Evolutionary conservation across 129 eudicot genomes (phyloP).

Genomic region (Cynara cardunculus): DNA sequence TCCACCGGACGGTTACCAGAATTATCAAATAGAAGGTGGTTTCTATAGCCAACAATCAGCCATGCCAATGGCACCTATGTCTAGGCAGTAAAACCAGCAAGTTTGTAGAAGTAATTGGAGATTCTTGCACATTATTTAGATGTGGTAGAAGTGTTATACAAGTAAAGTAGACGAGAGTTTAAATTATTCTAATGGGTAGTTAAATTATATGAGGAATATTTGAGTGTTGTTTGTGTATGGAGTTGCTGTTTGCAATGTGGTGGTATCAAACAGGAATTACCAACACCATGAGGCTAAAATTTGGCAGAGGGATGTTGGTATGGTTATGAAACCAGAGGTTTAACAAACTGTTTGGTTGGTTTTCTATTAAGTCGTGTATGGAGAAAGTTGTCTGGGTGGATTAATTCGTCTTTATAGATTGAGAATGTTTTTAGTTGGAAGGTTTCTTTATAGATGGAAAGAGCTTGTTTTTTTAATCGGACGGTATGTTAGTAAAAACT

Average conservation of each 20-base stretch:
- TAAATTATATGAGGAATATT: conserved; percentile 5
- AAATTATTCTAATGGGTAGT: conserved; percentile 17
- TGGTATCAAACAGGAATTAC: neutral
- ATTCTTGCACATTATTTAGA: conserved; percentile 38
- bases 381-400: too few species aligned
- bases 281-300: neutral
- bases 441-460: too few species aligned
- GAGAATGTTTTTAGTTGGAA: too few species aligned
- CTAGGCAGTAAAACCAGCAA: conserved; percentile 43
- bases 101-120: conserved; percentile 23
- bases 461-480: too few species aligned
- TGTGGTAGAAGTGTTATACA: conserved; percentile 18
- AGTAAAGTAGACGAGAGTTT: conserved; percentile 16
- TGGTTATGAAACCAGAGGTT: neutral
- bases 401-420: too few species aligned
- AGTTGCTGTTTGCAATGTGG: conserved; percentile 12
- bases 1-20: conserved; percentile 47
- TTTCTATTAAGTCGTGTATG: too few species aligned
- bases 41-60: conserved; percentile 62
- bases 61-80: conserved; percentile 68
- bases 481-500: too few species aligned
- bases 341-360: too few species aligned
- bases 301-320: neutral
- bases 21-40: conserved; percentile 67
- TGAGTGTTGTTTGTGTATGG: conserved; percentile 11